Conservation (phyloP, 139 green algal species). For the Haematococcus sp. region DNA sequence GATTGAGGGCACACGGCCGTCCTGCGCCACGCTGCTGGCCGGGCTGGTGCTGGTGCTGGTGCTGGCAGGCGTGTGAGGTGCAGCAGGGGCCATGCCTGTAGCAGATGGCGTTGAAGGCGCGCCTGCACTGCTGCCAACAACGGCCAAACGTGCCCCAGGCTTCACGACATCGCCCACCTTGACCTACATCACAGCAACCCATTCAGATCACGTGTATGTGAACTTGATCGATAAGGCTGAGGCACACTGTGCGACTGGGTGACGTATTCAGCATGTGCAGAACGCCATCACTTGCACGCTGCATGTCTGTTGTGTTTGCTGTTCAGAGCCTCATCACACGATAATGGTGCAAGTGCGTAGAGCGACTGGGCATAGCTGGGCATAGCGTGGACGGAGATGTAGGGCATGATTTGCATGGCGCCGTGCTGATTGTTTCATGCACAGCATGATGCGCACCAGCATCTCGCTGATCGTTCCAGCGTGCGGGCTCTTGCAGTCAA, state of each 20-base stretch:
- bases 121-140: neutral
- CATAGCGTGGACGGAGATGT: too few species aligned
- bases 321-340: too few species aligned
- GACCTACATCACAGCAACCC: neutral
- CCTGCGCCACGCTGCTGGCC: neutral
- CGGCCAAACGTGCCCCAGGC: neutral
- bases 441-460: neutral
- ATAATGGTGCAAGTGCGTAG: too few species aligned
- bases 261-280: too few species aligned
- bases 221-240: too few species aligned
- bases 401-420: too few species aligned
- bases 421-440: neutral
- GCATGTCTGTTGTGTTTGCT: conserved; percentile 1
- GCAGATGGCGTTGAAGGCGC: too few species aligned
- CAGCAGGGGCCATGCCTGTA: too few species aligned
- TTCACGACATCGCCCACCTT: conserved; percentile 16
- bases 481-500: conserved; percentile 12
- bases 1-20: conserved; percentile 12
- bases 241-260: too few species aligned
- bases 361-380: neutral
- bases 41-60: too few species aligned
- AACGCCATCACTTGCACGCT: too few species aligned
- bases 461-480: neutral
- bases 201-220: neutral
- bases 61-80: too few species aligned